Conservation (phyloP, 768 basidiomycete genomes). For the Rickenella mellea region DNA sequence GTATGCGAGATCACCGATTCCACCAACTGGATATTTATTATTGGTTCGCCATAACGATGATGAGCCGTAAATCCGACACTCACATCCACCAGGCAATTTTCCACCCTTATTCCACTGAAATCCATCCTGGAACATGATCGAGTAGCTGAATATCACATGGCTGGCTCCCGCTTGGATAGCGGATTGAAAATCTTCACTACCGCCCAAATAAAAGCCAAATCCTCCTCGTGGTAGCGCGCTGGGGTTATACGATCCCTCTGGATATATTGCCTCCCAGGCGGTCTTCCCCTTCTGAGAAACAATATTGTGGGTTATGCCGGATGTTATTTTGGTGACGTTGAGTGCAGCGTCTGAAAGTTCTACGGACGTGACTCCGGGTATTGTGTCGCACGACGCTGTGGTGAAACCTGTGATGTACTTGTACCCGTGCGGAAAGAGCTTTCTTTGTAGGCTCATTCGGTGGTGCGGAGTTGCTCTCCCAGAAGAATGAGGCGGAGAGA, state of each 20-base stretch:
- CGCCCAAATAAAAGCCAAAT: slow-evolving; percentile 64
- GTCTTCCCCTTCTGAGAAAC: slow-evolving; percentile 40
- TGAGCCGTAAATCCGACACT: slow-evolving; percentile 15
- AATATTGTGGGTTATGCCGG: slow-evolving; percentile 14
- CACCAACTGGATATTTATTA: slow-evolving; percentile 32
- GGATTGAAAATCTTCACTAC: slow-evolving; percentile 37
- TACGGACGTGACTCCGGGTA: not conserved
- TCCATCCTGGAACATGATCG: slow-evolving; percentile 51
- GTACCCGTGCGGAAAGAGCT: not conserved
- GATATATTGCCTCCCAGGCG: slow-evolving; percentile 44
- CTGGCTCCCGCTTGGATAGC: slow-evolving; percentile 42
- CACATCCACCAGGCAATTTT: slow-evolving; percentile 66
- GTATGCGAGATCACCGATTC: slow-evolving; percentile 34
- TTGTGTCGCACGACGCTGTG: not conserved
- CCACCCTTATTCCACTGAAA: slow-evolving; percentile 63
- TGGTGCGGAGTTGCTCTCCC: not conserved
- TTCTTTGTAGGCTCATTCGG: not conserved
- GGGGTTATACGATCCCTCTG: slow-evolving; percentile 49
- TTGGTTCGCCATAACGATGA: not conserved
- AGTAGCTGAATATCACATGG: slow-evolving; percentile 55
- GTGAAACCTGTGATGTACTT: not conserved
- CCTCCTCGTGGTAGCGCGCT: slow-evolving; percentile 40
- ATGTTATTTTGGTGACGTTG: not conserved
- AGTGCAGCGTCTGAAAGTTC: not conserved
- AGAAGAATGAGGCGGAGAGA: no score